A percentile compares a stretch with the other conserved stretches of the same genome.
These are phyloP conservation scores for Mycothermus thermophilus DNA, from an alignment of 495 filamentous ascomycete genomes.

Conservation along the genomic window DNA sequence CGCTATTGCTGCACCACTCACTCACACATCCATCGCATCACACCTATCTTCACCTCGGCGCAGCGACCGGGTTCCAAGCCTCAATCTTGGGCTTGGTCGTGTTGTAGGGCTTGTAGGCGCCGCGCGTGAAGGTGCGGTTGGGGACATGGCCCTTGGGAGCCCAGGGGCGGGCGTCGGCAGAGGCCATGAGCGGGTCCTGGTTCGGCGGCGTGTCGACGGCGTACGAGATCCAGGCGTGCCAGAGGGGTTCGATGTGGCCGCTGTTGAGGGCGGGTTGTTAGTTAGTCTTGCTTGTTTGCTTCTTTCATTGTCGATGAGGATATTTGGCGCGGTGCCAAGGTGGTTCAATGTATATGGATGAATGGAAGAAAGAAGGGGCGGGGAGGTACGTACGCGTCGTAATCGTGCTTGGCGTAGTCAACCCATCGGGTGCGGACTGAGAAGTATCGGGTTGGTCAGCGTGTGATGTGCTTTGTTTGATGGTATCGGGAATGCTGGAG, in stretches of 20 bases:
- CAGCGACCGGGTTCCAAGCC: conserved; percentile 26
- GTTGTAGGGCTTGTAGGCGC: conserved; percentile 81
- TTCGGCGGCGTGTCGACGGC: conserved; percentile 75
- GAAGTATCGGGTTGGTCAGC: no score
- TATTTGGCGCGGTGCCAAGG: no score
- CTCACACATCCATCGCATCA: no score
- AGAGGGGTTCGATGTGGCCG: conserved; percentile 85
- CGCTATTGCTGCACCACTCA: not conserved
- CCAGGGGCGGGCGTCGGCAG: conserved; percentile 58
- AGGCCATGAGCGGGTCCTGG: conserved; percentile 45
- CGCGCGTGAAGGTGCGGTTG: conserved; percentile 58
- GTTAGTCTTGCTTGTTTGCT: no score
- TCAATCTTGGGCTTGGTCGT: conserved; percentile 40
- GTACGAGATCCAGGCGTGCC: conserved; percentile 97
- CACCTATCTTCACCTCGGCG: conserved; percentile 18
- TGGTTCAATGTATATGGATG: not conserved
- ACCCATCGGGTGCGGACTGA: conserved; percentile 95
- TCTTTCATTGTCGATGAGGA: no score
- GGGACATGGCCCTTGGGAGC: conserved; percentile 55
- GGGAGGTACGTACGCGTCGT: conserved; percentile 49
- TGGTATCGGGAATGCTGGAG: no score
- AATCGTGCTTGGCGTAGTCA: conserved; percentile 83
- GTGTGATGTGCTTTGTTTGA: no score
- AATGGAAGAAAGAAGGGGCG: not conserved
- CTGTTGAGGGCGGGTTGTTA: conserved; percentile 24